Conservation (phyloP, 331 rosid species). For the Saraca asoca region DNA sequence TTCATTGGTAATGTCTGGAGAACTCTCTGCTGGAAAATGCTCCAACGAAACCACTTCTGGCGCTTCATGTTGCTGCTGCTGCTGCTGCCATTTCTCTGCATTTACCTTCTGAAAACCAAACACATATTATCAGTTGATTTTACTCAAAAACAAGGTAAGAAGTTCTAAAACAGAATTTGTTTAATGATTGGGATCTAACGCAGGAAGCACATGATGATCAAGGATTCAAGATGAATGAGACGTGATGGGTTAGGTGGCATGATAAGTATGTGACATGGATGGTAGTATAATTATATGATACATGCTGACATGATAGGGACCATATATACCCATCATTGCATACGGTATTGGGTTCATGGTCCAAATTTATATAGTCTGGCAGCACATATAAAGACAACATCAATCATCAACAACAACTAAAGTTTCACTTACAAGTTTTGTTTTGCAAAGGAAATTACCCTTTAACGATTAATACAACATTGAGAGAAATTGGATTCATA, state of each 20-base stretch:
- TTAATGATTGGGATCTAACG: slow-evolving; percentile 44
- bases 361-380: slow-evolving; percentile 27
- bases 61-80: slow-evolving; percentile 34
- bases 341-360: slow-evolving; percentile 35
- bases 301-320: slow-evolving; percentile 63
- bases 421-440: slow-evolving; percentile 25
- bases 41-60: slow-evolving; percentile 79
- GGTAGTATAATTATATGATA: slow-evolving; percentile 41
- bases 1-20: slow-evolving; percentile 62
- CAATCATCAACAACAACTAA: slow-evolving; percentile 32
- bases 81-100: slow-evolving; percentile 53
- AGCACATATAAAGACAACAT: slow-evolving; percentile 42
- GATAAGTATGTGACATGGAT: slow-evolving; percentile 55
- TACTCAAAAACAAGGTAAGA: neutral
- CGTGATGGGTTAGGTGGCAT: slow-evolving; percentile 61
- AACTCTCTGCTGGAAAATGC: slow-evolving; percentile 74
- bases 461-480: neutral
- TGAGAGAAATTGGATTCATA: too few relatives aligned
- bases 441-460: slow-evolving; percentile 19
- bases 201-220: slow-evolving; percentile 50
- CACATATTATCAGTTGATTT: slow-evolving; percentile 10
- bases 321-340: slow-evolving; percentile 44
- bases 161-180: neutral
- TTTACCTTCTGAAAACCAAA: slow-evolving; percentile 40
- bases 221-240: slow-evolving; percentile 39